phyloP scores from a whole-genome alignment of 1,139 yeast species.

The Barnettozyma hawaiiensis region DNA sequence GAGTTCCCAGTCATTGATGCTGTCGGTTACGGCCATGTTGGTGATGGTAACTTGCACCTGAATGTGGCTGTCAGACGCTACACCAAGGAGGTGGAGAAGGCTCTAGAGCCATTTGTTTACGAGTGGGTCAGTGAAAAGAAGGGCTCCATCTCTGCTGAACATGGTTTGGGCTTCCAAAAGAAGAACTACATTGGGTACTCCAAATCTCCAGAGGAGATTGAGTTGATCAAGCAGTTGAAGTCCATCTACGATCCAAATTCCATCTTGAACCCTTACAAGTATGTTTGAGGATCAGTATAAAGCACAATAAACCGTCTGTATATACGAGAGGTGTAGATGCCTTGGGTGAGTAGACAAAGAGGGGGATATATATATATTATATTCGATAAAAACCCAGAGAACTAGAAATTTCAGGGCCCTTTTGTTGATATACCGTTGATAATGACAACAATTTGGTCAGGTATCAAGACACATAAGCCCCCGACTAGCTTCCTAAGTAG shows the following conservation, averaged over 20 bases:
- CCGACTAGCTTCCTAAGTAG: no score
- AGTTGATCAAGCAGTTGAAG: slow-evolving; percentile 71
- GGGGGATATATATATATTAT: no score
- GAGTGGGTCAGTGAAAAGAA: slow-evolving; percentile 74
- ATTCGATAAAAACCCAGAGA: no score
- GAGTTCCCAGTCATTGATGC: slow-evolving; percentile 76
- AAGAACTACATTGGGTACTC: slow-evolving; percentile 81
- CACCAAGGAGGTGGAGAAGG: slow-evolving; percentile 66
- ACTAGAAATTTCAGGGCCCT: no score
- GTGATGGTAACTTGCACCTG: slow-evolving; percentile 92
- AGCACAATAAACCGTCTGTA: background rate
- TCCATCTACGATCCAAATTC: slow-evolving; percentile 82
- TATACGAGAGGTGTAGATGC: background rate
- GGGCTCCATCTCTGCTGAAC: slow-evolving; percentile 95
- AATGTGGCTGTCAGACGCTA: slow-evolving; percentile 88
- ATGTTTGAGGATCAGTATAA: slow-evolving; percentile 34
- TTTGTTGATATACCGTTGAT: no score
- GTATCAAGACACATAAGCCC: no score
- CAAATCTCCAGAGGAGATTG: slow-evolving; percentile 63
- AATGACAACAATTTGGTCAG: no score
- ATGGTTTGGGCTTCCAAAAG: slow-evolving; percentile 95
- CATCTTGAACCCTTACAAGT: slow-evolving; percentile 90
- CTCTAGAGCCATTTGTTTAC: slow-evolving; percentile 87
- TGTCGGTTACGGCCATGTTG: slow-evolving; percentile 93
- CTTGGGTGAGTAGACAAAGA: no score